Conservation (phyloP, 2,329 filamentous ascomycete genomes). For the Fusarium subtropicale region DNA sequence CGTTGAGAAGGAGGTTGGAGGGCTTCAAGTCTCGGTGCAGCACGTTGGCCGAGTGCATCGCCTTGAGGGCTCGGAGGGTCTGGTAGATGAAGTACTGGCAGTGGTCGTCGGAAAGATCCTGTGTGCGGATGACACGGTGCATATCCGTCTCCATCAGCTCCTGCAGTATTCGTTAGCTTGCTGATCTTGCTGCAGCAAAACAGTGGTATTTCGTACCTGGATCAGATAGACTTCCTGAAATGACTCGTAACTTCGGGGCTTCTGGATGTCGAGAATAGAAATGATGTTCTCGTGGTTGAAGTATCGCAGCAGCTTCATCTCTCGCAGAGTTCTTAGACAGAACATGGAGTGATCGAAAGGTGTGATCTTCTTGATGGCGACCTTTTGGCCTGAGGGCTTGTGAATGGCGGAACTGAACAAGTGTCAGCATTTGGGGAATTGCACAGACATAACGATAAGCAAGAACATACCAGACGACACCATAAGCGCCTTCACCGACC, state of each 20-base stretch:
- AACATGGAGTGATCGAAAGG: conserved; percentile 99
- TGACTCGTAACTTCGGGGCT: conserved; percentile 93
- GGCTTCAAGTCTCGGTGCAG: conserved; percentile 97
- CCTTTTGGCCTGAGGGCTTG: conserved; percentile 97
- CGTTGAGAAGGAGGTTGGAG: conserved; percentile 95
- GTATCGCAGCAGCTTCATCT: conserved; percentile 99
- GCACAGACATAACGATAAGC: neutral
- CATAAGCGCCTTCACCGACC: conserved; percentile 97
- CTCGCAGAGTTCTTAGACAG: conserved; percentile 92
- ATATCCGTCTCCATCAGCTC: conserved; percentile 99
- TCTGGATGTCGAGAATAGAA: conserved; percentile 98
- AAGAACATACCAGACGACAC: conserved; percentile 88
- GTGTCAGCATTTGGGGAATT: conserved; percentile 2
- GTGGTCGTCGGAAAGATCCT: conserved; percentile 98
- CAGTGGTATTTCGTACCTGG: conserved; percentile 70
- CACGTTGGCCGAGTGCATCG: conserved; percentile 99
- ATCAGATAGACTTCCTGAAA: conserved; percentile 99
- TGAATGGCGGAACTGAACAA: conserved; percentile 86
- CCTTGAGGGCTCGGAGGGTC: conserved; percentile 95
- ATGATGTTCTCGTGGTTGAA: conserved; percentile 99
- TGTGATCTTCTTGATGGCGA: conserved; percentile 99
- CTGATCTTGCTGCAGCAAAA: conserved; percentile 3
- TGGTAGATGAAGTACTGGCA: conserved; percentile 99
- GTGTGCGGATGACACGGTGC: conserved; percentile 98
- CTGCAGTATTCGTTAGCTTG: conserved; percentile 57